Evolutionary conservation across 2,329 filamentous ascomycete species (phyloP).

Genomic region (Cryphonectria parasitica): DNA sequence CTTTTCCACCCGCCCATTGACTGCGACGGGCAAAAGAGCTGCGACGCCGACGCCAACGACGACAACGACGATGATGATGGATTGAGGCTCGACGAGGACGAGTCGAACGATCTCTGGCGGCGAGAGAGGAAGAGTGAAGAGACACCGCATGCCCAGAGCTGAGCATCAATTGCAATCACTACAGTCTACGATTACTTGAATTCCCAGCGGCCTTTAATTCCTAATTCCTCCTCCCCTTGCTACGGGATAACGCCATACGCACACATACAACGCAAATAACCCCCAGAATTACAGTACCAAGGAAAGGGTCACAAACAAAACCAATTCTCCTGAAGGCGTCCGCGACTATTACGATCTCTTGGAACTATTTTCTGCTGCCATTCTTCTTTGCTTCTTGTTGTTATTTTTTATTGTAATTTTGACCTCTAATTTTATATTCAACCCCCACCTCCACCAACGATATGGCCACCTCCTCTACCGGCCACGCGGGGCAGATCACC

Average conservation of each 20-base stretch:
- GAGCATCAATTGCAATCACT: neutral
- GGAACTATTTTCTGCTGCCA: neutral
- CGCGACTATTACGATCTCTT: slow-evolving; percentile 10
- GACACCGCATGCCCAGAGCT: neutral
- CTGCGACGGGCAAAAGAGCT: neutral
- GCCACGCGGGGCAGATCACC: slow-evolving; percentile 18
- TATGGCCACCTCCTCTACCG: slow-evolving; percentile 10
- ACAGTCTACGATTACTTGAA: neutral
- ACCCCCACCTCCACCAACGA: neutral
- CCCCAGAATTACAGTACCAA: neutral
- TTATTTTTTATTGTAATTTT: neutral
- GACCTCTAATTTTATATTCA: neutral
- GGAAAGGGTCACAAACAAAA: neutral
- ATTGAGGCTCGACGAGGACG: neutral
- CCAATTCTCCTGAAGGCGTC: neutral
- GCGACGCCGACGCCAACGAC: neutral
- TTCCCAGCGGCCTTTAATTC: neutral
- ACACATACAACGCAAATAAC: neutral
- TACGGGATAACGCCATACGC: neutral
- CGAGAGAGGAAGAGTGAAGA: neutral
- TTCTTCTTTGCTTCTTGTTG: neutral
- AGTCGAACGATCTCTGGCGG: slow-evolving; percentile 1
- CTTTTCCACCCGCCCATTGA: neutral
- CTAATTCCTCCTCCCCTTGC: neutral
- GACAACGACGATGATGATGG: slow-evolving; percentile 1